Evolutionary conservation across 176 grass and related monocot genomes (phyloP), one percentile per base, ranked within the genome.

Genomic region (Lolium rigidum): DNA sequence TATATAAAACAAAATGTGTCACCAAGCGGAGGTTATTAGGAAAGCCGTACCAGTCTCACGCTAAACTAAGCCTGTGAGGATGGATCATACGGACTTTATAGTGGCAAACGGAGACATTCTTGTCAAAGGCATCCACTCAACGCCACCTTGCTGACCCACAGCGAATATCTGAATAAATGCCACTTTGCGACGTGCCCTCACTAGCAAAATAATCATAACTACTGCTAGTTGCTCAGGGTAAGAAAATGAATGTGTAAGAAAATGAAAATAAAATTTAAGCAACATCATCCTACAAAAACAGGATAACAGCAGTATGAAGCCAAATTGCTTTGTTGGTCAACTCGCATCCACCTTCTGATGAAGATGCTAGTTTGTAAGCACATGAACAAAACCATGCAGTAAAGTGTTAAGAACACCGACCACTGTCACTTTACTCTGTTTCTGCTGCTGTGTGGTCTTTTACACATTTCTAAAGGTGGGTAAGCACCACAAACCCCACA

Each of bases 401-500:
- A 5, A 77, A 88, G 39, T n/a, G 16, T 68, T 57, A 31, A 31
- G 3, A 37, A 21, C 47, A 76, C 10, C 0, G 31, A 35, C 0
- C 31, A 2, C 31, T 28, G 26, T 77, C 85, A 61, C 81, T 69
- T 31, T 28, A 51, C 70, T 39, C 10, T 25, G 39, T 86, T 82
- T 54, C 71, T 60, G 35, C 46, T 12, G 50, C 60, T 60, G 31
- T 44, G 11, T 20, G 78, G 54, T 70, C 41, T 63, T 68, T 82
- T 55, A 77, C 78, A 77, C 15, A 77, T 31, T 16, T 69, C 28
- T 77, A 41, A 65, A 62, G 43, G 44, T 35, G 78, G 61, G 48
- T 50, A 61, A 44, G 60, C 50, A 16, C 77, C 18, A 74, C 70
- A 24, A 39, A 81, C 78, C 78, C 60, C 51, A 89, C 50, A 52